Conservation (phyloP, 352 stramenopile species). For the Pythium insidiosum region DNA sequence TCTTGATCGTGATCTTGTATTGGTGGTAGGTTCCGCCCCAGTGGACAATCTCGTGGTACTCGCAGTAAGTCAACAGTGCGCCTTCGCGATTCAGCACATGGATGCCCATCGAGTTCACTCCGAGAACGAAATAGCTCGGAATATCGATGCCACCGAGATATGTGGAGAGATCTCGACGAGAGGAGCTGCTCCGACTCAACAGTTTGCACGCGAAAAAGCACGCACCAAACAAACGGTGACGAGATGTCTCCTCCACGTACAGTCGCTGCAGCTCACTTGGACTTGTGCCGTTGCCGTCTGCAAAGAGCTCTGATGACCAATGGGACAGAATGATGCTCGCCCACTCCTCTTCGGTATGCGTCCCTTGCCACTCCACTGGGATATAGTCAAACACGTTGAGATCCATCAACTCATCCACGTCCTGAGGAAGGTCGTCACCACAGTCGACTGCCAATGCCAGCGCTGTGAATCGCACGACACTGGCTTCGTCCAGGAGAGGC, state of each 20-base stretch:
- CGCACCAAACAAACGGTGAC: conserved; percentile 79
- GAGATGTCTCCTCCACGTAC: conserved; percentile 78
- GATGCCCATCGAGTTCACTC: conserved; percentile 87
- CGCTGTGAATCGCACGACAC: conserved; percentile 67
- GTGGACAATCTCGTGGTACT: conserved; percentile 54
- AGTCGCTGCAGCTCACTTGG: conserved; percentile 62
- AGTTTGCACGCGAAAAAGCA: conserved; percentile 85
- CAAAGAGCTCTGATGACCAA: conserved; percentile 40
- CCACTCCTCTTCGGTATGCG: conserved; percentile 76
- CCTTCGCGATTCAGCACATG: conserved; percentile 79
- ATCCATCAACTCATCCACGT: conserved; percentile 51
- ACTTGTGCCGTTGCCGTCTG: conserved; percentile 28
- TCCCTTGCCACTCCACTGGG: conserved; percentile 59
- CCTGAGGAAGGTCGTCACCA: conserved; percentile 40
- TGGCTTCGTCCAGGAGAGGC: conserved; percentile 67
- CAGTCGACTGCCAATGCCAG: conserved; percentile 79
- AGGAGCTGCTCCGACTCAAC: conserved; percentile 20
- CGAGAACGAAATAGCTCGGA: conserved; percentile 82
- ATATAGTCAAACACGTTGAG: conserved; percentile 84
- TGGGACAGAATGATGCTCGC: conserved; percentile 59
- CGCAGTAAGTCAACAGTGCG: conserved; percentile 52
- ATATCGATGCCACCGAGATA: conserved; percentile 52
- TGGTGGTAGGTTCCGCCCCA: conserved; percentile 50
- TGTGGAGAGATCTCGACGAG: conserved; percentile 9
- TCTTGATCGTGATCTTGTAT: conserved; percentile 60